A percentile compares a stretch with the other conserved stretches of the same genome.
These are phyloP conservation scores for Lithospermum erythrorhizon DNA, from an alignment of 257 asterid species.

Conservation along the genomic window DNA sequence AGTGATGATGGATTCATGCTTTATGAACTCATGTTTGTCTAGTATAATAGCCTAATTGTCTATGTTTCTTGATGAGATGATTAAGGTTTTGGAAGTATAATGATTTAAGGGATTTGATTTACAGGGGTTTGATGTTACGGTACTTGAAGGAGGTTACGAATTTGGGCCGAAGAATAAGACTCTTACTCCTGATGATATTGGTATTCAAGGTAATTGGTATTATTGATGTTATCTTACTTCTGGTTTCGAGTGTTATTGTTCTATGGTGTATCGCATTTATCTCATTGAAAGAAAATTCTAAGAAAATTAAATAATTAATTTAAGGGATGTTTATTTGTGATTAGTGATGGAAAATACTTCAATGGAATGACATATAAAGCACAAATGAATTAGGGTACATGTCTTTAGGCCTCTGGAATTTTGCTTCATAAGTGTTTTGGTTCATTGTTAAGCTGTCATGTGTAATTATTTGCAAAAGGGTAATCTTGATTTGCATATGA, in stretches of 20 bases:
- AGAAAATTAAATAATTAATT: too few species aligned
- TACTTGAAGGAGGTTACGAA: constrained; percentile 67
- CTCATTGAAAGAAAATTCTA: too few species aligned
- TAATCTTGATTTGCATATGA: too few species aligned
- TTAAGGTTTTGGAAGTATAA: neutral
- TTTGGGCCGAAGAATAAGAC: constrained; percentile 38
- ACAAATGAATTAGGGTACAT: too few species aligned
- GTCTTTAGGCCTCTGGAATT: too few species aligned
- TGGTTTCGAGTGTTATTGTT: neutral
- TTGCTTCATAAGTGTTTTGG: too few species aligned
- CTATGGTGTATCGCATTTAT: neutral
- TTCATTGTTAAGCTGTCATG: too few species aligned
- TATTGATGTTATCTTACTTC: constrained; percentile 1
- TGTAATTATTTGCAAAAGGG: too few species aligned
- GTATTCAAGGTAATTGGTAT: constrained; percentile 31
- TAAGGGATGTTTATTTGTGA: too few species aligned
- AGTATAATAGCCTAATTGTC: neutral
- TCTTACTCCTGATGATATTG: constrained; percentile 47
- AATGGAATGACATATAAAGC: too few species aligned
- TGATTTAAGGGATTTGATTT: constrained; percentile 13
- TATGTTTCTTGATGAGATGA: neutral
- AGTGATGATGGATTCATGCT: neutral
- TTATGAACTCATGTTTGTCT: too few species aligned
- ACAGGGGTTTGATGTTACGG: constrained; percentile 58
- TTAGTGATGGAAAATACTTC: too few species aligned